Percentiles rank a stretch among this genome's conserved stretches.
Evolutionary conservation across 306 rosid genomes (phyloP).

Genomic region (Vigna unguiculata): DNA sequence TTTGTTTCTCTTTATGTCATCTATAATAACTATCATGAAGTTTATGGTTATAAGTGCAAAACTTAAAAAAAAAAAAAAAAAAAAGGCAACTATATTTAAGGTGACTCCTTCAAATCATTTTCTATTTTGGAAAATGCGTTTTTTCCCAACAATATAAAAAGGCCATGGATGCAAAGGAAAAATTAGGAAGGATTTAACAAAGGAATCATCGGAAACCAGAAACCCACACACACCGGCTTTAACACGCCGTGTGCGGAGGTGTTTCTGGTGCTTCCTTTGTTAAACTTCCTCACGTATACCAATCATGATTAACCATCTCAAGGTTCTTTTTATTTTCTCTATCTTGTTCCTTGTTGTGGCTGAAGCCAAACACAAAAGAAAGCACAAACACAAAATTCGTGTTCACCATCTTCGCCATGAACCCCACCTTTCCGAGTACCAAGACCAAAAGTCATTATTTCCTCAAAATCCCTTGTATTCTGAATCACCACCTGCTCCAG

Average conservation of each 20-base stretch:
- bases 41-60: too few species aligned
- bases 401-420: too few species aligned
- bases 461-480: neutral
- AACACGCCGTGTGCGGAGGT: neutral
- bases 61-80: neutral
- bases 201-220: constrained; percentile 21
- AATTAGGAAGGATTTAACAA: neutral
- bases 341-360: constrained; percentile 44
- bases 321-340: constrained; percentile 47
- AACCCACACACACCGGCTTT: constrained; percentile 17
- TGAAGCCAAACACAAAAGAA: constrained; percentile 21
- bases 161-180: neutral
- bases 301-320: constrained; percentile 55
- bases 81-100: neutral
- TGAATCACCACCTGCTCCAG: neutral
- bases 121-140: constrained; percentile 17
- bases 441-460: neutral
- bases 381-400: neutral
- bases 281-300: neutral
- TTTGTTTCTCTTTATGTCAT: too few species aligned
- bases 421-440: neutral
- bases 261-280: constrained; percentile 14
- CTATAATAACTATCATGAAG: too few species aligned
- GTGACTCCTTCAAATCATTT: neutral
- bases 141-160: neutral